Conservation (phyloP, 2,329 filamentous ascomycete species). For the Penicillium sp. region DNA sequence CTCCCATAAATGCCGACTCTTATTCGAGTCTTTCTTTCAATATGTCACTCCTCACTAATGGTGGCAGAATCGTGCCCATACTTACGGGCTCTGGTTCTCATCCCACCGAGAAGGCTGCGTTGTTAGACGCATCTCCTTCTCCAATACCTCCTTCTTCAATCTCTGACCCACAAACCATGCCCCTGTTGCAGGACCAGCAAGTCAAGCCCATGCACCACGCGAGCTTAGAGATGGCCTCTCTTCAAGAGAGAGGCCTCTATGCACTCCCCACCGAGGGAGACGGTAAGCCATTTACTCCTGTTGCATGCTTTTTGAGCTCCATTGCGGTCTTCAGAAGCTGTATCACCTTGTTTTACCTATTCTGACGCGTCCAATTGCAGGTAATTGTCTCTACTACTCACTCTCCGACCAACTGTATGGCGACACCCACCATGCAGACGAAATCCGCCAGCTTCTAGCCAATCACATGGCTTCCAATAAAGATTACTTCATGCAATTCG, state of each 20-base stretch:
- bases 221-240: slow-evolving; percentile 40
- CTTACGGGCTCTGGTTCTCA: slow-evolving; percentile 29
- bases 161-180: background rate
- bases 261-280: slow-evolving; percentile 59
- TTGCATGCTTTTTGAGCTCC: background rate
- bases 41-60: slow-evolving; percentile 39
- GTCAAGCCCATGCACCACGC: slow-evolving; percentile 20
- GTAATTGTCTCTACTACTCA: slow-evolving; percentile 68
- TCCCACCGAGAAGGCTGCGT: background rate
- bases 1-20: slow-evolving; percentile 32
- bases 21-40: slow-evolving; percentile 26
- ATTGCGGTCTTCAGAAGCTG: slow-evolving; percentile 1
- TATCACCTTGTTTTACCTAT: background rate
- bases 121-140: background rate
- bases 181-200: slow-evolving; percentile 16
- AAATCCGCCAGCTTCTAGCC: slow-evolving; percentile 59
- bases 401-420: slow-evolving; percentile 66
- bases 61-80: slow-evolving; percentile 44
- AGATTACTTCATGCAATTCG: slow-evolving; percentile 63
- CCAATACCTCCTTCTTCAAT: background rate
- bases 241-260: slow-evolving; percentile 58
- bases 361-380: slow-evolving; percentile 41
- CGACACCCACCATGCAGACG: slow-evolving; percentile 53
- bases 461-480: slow-evolving; percentile 60
- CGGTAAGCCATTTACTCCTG: slow-evolving; percentile 47